Conservation (phyloP, 495 filamentous ascomycete genomes). For the Trichoderma asperelloides region DNA sequence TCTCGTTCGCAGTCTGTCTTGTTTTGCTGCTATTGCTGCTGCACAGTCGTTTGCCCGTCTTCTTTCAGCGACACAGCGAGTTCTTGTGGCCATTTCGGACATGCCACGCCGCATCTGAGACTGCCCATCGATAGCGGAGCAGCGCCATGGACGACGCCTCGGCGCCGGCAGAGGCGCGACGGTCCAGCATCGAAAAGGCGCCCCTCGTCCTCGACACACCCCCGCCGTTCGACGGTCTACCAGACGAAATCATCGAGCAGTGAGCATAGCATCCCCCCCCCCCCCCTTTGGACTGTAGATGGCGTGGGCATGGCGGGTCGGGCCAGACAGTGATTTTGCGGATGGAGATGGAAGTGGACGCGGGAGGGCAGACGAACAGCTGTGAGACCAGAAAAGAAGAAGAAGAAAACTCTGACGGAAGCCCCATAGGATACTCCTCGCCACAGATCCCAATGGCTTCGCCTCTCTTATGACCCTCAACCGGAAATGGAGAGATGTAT, state of each 20-base stretch:
- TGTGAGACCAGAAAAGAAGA: background rate
- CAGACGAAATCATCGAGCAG: slow-evolving; percentile 45
- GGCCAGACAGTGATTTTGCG: background rate
- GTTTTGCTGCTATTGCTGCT: background rate
- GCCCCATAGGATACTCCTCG: slow-evolving; percentile 58
- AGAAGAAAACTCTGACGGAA: background rate
- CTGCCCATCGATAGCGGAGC: background rate
- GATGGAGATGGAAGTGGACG: background rate
- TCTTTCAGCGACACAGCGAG: background rate
- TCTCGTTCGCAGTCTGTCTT: background rate
- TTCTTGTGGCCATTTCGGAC: background rate
- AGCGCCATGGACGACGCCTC: slow-evolving; percentile 3
- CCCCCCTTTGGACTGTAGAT: background rate
- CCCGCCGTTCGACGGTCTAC: slow-evolving; percentile 29
- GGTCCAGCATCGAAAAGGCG: slow-evolving; percentile 4
- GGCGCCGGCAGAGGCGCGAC: slow-evolving; percentile 5
- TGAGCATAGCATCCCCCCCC: too few species aligned
- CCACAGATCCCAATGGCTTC: slow-evolving; percentile 68
- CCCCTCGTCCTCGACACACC: background rate
- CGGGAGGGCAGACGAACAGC: slow-evolving; percentile 3
- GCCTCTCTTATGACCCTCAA: slow-evolving; percentile 78
- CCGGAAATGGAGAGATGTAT: slow-evolving; percentile 64
- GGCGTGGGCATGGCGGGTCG: background rate
- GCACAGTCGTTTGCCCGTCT: background rate
- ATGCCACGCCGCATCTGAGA: background rate